Evolutionary conservation across 345 rosid genomes (phyloP), one percentile per base, ranked within the genome.

Genomic region (Streptanthus diversifolius): DNA sequence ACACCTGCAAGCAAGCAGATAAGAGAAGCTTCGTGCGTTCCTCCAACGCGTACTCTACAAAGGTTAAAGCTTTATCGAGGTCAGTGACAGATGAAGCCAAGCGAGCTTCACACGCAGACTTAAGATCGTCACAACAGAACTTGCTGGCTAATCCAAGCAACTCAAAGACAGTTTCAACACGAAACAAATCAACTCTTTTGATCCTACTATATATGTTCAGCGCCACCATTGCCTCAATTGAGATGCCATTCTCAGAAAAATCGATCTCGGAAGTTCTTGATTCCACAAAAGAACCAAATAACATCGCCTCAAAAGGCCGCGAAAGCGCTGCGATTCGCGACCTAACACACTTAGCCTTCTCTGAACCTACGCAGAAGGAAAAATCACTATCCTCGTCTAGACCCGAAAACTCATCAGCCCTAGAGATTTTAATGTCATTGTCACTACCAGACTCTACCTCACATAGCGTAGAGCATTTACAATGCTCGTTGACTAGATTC

Each of bases 81-180:
- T 66, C 66, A 47, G 74, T 47, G 48, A 89, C 86, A 15, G 83
- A 56, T 8, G 91, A 85, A 74, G 95, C 96, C 78, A 95, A 82
- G 61, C 87, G 79, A 70, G 79, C 79, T 80, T 91, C 99, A 75
- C 95, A 91, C 10, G 77, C 82, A 56, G 83, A 85, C 80, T 88
- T 95, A 82, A 95, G 81, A 77, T 86, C 92, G 63, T 89, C 96
- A 49, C 98, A 93, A 69, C 96, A 93, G 80, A 87, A 93, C 75
- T 81, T 88, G 69, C 85, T 91, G 25, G 97, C 90, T 54, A 89
- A 91, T 19, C 78, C 76, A 58, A 95, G 88, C 13, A 91, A 79
- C 84, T 91, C 95, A 80, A 95, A 79, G 41, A 88, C 85, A 55
- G 87, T 81, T 77, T 77, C 76, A 12, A 88, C 89, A 39, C 80